phyloP scores from a whole-genome alignment of 371 early-diverging fungal species.

The Apophysomyces sp. region DNA sequence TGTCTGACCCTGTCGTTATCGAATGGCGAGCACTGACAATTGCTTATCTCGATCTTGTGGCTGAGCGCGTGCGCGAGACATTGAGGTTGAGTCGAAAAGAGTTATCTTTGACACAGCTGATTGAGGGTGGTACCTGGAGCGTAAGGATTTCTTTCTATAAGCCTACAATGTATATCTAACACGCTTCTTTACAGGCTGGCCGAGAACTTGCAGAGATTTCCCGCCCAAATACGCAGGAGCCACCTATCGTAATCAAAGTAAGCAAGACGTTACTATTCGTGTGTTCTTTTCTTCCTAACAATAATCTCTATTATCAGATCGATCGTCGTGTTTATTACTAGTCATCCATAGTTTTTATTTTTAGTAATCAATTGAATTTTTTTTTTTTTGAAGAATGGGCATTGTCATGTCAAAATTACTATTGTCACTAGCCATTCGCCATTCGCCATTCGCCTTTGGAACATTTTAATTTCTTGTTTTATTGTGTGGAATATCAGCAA shows the following conservation, averaged over 20 bases:
- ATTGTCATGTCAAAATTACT: too few species aligned
- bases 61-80: slow-evolving; percentile 60
- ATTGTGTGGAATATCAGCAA: too few species aligned
- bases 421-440: too few species aligned
- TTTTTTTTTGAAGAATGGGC: too few species aligned
- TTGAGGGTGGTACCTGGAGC: slow-evolving; percentile 92
- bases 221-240: slow-evolving; percentile 82
- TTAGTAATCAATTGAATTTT: background rate
- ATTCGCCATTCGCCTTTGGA: too few species aligned
- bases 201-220: slow-evolving; percentile 82
- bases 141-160: slow-evolving; percentile 34
- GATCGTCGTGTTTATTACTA: slow-evolving; percentile 21
- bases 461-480: too few species aligned
- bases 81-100: slow-evolving; percentile 55
- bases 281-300: background rate
- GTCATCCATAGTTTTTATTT: background rate
- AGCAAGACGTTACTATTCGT: background rate
- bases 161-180: too few species aligned
- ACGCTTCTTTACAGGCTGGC: slow-evolving; percentile 64
- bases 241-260: slow-evolving; percentile 81
- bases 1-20: slow-evolving; percentile 78
- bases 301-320: slow-evolving; percentile 2
- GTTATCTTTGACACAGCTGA: slow-evolving; percentile 77
- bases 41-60: slow-evolving; percentile 77
- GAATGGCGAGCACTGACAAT: slow-evolving; percentile 95